Base-by-base conservation (phyloP, 257 asterid species). In the Galeopsis tetrahit region DNA sequence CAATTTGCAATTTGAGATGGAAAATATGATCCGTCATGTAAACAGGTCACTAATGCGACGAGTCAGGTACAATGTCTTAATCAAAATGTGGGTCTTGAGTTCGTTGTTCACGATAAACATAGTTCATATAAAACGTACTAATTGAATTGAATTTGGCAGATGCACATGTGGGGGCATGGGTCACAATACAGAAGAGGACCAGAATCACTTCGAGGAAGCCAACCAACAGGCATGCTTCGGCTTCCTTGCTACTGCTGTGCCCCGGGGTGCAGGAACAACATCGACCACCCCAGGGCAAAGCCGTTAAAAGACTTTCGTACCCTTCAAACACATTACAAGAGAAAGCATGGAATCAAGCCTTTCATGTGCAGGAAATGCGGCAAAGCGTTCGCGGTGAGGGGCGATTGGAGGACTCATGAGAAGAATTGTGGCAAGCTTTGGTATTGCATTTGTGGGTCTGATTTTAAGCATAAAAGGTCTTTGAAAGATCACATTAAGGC, bases 101-200 rank as follows among this genome's bases (percentile, higher is more conserved):
- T 21, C 28, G 28, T 1, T 21, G 28, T 21, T 21, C 1, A 21
- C 1, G 28, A 21, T 21, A 21, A 21, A 21, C 28, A 1, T 21
- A 21, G 28, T 21, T 21, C 28, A 21, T 21, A 21, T 21, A 21
- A 21, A 21, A 21, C 28, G 28, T 21, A 21, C 28, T 21, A 21
- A 21, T 21, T 21, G 1, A 21, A 21, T 21, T 21, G 28, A 1
- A 7, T 40, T 40, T 40, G 63, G 43, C 82, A 92, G 98, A 92
- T 92, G 98, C 98, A 92, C 57, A 92, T 90, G 98, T 92, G 98
- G 98, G 98, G 98, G n/a, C 98, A 92, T 76, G 98, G 98, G 3
- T 92, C 98, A 5, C 96, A 92, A 39, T 92, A 92, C 82, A 79
- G 98, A 61, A 85, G 85, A 68, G 98, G 98, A 0, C 98, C 98